phyloP scores from a whole-genome alignment of 768 basidiomycete species.

The Gyrodon lividus region DNA sequence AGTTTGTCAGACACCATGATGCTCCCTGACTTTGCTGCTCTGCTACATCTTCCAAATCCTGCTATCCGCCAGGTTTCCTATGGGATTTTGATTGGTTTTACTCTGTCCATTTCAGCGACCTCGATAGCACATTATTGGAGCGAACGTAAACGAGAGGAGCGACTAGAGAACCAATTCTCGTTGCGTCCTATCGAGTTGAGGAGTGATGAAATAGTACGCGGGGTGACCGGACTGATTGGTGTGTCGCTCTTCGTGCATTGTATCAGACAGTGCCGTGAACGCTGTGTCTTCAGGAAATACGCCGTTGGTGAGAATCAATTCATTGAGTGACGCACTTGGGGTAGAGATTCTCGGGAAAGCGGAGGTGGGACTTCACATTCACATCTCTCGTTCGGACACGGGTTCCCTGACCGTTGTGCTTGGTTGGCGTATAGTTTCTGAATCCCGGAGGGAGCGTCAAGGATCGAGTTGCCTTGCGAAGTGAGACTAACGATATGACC shows the following conservation, averaged over 20 bases:
- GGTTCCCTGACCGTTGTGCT: background rate
- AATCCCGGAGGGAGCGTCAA: constrained; percentile 99
- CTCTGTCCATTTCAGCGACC: constrained; percentile 70
- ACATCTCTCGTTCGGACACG: background rate
- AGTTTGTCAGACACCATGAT: constrained; percentile 12
- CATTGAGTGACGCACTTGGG: constrained; percentile 85
- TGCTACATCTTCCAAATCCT: constrained; percentile 23
- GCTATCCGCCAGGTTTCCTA: constrained; percentile 37
- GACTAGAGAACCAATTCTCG: constrained; percentile 28
- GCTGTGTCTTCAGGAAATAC: constrained; percentile 75
- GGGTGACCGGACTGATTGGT: constrained; percentile 88
- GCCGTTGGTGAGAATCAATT: constrained; percentile 87
- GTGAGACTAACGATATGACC: constrained; percentile 42
- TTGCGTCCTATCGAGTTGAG: constrained; percentile 66
- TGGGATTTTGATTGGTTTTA: constrained; percentile 72
- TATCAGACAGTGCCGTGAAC: background rate
- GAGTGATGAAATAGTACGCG: constrained; percentile 75
- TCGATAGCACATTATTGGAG: constrained; percentile 57
- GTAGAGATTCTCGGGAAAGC: constrained; percentile 96
- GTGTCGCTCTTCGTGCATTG: constrained; percentile 11
- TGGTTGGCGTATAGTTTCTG: constrained; percentile 75
- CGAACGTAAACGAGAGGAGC: constrained; percentile 45
- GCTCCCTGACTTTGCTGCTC: constrained; percentile 8
- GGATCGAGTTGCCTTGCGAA: constrained; percentile 92
- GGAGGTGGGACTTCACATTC: constrained; percentile 53